phyloP scores from a whole-genome alignment of 2,329 filamentous ascomycete species.

The Clonostachys chloroleuca region DNA sequence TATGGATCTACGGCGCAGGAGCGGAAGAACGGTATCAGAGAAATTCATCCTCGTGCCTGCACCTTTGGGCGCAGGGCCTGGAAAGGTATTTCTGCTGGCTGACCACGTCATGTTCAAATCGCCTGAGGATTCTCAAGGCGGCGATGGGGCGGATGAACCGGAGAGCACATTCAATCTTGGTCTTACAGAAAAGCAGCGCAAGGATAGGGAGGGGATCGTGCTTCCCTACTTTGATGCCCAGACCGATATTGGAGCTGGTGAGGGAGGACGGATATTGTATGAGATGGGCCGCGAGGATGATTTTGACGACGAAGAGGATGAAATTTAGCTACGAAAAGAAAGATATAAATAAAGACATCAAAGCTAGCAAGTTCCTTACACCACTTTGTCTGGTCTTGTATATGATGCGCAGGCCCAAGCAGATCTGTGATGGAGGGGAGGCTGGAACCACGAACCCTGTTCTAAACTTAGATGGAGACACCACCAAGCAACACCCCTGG shows the following conservation, averaged over 20 bases:
- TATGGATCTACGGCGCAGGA: constrained; percentile 82
- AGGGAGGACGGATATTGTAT: constrained; percentile 90
- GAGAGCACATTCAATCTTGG: constrained; percentile 81
- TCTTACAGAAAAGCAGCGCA: constrained; percentile 85
- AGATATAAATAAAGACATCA: background rate
- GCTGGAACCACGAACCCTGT: too few species aligned
- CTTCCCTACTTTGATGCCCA: constrained; percentile 97
- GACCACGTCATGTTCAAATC: constrained; percentile 67
- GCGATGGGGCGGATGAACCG: constrained; percentile 46
- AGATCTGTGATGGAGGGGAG: too few species aligned
- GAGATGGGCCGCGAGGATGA: constrained; percentile 97
- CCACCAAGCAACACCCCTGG: too few species aligned
- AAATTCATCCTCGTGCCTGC: constrained; percentile 45
- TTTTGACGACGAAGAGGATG: constrained; percentile 94
- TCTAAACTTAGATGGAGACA: too few species aligned
- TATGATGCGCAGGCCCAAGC: too few species aligned
- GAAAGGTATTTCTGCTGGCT: constrained; percentile 57
- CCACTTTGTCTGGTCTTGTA: too few species aligned
- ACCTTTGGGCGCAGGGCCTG: constrained; percentile 9
- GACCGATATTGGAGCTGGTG: constrained; percentile 70
- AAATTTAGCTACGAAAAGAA: constrained; percentile 51
- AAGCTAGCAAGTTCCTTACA: background rate
- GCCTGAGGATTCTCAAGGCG: constrained; percentile 18
- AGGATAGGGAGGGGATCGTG: constrained; percentile 83
- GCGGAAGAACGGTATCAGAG: constrained; percentile 73